Conservation (phyloP, 1,139 yeast species). For the Debaryomycetaceae sp. region DNA sequence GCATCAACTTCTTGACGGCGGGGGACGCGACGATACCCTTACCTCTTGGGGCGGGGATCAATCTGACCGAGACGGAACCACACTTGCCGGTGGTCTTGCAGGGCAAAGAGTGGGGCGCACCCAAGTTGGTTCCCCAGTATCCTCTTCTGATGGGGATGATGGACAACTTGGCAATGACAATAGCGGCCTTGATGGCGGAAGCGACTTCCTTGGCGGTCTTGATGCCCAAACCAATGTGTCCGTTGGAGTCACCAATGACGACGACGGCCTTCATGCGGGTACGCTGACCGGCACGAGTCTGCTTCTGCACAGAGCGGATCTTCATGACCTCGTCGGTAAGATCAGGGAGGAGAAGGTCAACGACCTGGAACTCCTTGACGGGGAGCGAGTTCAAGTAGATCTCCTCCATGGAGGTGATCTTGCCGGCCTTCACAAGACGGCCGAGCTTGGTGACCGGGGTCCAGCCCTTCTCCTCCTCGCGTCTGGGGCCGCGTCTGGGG, state of each 20-base stretch:
- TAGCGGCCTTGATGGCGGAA: slow-evolving; percentile 99
- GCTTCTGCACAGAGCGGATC: slow-evolving; percentile 99
- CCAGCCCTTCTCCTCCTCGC: slow-evolving; percentile 97
- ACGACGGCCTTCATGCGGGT: slow-evolving; percentile 99
- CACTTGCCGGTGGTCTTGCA: slow-evolving; percentile 98
- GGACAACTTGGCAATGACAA: slow-evolving; percentile 97
- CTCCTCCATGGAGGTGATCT: slow-evolving; percentile 93
- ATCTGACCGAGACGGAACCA: slow-evolving; percentile 97
- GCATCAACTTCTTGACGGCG: slow-evolving; percentile 97
- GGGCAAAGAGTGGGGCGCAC: slow-evolving; percentile 99
- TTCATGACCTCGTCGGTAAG: slow-evolving; percentile 99
- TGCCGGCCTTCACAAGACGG: slow-evolving; percentile 98
- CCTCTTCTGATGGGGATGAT: slow-evolving; percentile 99
- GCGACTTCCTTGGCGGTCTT: slow-evolving; percentile 99
- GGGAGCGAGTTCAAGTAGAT: slow-evolving; percentile 99
- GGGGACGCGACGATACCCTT: slow-evolving; percentile 99
- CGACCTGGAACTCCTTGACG: slow-evolving; percentile 98
- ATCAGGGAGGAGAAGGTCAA: slow-evolving; percentile 91
- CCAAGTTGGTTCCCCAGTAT: slow-evolving; percentile 99
- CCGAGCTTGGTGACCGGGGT: slow-evolving; percentile 99
- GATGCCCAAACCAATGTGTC: slow-evolving; percentile 99
- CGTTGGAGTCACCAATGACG: slow-evolving; percentile 98
- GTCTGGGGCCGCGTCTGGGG: slow-evolving; percentile 56
- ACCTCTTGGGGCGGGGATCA: slow-evolving; percentile 99
- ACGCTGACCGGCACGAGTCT: slow-evolving; percentile 99